phyloP scores from a whole-genome alignment of 2,329 filamentous ascomycete genomes.

The Paradendryphiella salina region DNA sequence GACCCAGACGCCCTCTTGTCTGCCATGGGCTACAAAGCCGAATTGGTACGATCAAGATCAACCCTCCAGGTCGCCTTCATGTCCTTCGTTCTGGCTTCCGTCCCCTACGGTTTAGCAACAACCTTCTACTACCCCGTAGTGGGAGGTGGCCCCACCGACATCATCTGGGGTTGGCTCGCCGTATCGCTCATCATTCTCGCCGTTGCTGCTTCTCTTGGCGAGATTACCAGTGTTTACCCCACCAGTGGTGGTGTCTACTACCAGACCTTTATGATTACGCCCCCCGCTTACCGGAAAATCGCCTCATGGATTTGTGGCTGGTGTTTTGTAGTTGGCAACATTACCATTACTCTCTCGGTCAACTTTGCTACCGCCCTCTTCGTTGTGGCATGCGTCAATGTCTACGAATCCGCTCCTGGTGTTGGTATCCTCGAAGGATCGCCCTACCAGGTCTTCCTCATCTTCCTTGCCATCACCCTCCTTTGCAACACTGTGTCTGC shows the following conservation, averaged over 20 bases:
- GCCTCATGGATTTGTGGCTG: conserved; percentile 74
- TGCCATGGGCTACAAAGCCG: conserved; percentile 67
- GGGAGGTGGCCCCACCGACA: conserved; percentile 67
- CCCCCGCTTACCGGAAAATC: conserved; percentile 62
- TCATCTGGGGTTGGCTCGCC: conserved; percentile 73
- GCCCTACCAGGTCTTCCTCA: conserved; percentile 53
- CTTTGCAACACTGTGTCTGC: conserved; percentile 57
- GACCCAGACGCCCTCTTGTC: conserved; percentile 66
- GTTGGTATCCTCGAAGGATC: conserved; percentile 51
- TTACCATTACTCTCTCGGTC: conserved; percentile 80
- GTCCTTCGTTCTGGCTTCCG: conserved; percentile 75
- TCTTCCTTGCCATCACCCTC: conserved; percentile 56
- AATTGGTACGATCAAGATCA: conserved; percentile 66
- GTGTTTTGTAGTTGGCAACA: conserved; percentile 77
- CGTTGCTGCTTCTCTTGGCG: conserved; percentile 70
- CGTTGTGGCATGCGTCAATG: conserved; percentile 59
- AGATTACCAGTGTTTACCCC: conserved; percentile 75
- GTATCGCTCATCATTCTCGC: conserved; percentile 70
- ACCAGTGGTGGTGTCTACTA: conserved; percentile 81
- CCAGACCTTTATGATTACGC: conserved; percentile 74
- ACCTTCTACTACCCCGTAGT: conserved; percentile 69
- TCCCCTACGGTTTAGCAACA: conserved; percentile 73
- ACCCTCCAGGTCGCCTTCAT: conserved; percentile 73
- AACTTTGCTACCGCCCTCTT: conserved; percentile 70
- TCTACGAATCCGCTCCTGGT: conserved; percentile 55